A percentile compares a stretch with the other conserved stretches of the same genome.
Conservation (phyloP, 345 rosid genomes). For the Eucalyptus pumila region DNA sequence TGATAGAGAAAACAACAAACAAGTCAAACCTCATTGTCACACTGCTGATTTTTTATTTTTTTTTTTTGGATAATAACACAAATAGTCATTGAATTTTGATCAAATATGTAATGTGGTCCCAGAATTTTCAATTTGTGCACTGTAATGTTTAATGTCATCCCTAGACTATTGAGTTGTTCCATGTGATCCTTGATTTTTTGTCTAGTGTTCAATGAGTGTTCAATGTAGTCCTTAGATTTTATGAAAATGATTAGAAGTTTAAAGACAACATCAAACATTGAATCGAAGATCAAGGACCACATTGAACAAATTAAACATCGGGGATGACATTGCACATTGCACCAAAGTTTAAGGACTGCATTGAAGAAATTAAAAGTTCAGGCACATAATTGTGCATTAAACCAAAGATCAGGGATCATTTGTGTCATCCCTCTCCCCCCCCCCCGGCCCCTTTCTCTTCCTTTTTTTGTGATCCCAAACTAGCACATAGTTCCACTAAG, state of each 20-base stretch:
- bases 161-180: background rate
- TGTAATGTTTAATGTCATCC: background rate
- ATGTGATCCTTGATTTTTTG: background rate
- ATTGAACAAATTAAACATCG: rapidly evolving
- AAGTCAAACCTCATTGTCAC: background rate
- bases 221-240: background rate
- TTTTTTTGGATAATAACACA: background rate
- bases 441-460: too few relatives aligned
- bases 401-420: background rate
- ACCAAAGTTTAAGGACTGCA: rapidly evolving
- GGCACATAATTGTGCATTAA: rapidly evolving
- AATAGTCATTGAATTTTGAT: background rate
- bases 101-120: rapidly evolving
- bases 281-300: background rate
- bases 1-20: background rate
- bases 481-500: background rate
- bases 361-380: background rate
- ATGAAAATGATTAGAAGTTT: background rate
- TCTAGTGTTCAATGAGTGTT: background rate
- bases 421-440: rapidly evolving
- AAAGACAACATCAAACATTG: rapidly evolving
- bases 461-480: background rate
- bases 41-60: background rate
- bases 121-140: background rate
- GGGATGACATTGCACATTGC: background rate